These are phyloP conservation scores for Calonectria hongkongensis DNA, from an alignment of 2,329 filamentous ascomycete species.

Conservation along the genomic window DNA sequence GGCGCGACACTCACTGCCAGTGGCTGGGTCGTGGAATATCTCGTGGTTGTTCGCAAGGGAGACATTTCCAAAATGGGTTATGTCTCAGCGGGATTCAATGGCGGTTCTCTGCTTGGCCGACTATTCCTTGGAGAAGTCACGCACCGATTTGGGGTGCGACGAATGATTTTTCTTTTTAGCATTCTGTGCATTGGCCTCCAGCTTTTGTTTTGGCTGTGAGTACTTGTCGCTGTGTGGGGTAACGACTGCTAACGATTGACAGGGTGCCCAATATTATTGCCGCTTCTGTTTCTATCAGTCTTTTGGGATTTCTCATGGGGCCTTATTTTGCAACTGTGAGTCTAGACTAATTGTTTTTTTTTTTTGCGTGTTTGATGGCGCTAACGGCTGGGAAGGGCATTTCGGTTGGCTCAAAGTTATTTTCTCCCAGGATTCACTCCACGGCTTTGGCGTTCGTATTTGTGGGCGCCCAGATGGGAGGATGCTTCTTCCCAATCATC, in stretches of 20 bases:
- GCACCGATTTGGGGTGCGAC: conserved; percentile 73
- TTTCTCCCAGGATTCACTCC: conserved; percentile 61
- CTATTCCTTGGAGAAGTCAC: conserved; percentile 76
- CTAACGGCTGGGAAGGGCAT: conserved; percentile 65
- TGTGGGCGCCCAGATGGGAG: conserved; percentile 73
- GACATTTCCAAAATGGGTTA: conserved; percentile 76
- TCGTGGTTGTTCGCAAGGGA: conserved; percentile 76
- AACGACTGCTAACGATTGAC: conserved; percentile 27
- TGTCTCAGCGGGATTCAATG: conserved; percentile 76
- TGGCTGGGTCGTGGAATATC: conserved; percentile 80
- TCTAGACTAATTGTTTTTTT: neutral
- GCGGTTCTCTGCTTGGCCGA: conserved; percentile 74
- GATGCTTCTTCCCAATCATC: conserved; percentile 72
- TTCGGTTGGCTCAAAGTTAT: conserved; percentile 71
- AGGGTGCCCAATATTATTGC: conserved; percentile 67
- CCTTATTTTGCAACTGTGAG: conserved; percentile 75
- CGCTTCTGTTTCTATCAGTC: conserved; percentile 71
- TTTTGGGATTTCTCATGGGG: conserved; percentile 75
- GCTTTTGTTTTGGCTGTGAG: conserved; percentile 76
- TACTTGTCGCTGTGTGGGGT: neutral
- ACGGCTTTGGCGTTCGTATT: conserved; percentile 71
- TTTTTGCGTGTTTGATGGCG: accelerated
- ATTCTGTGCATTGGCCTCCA: conserved; percentile 72
- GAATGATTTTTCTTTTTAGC: conserved; percentile 74
- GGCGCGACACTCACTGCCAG: conserved; percentile 73